Percentiles rank a stretch among this genome's conserved stretches.
Evolutionary conservation across 2,329 filamentous ascomycete genomes (phyloP).

Genomic region (Claviceps capensis): DNA sequence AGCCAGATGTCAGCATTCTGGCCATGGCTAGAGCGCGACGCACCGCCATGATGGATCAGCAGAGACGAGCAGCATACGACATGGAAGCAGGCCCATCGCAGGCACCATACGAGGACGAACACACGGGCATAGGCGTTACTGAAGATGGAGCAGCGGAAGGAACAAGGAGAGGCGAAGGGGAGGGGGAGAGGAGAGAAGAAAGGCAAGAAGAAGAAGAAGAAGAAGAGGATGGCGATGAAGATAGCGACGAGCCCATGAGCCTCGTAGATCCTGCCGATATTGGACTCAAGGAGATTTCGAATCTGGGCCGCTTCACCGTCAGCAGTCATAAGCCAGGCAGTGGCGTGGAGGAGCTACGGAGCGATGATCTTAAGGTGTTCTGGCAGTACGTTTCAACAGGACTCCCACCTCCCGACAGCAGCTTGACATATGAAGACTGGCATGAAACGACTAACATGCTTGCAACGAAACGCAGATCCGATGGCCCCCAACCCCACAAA

Average conservation of each 20-base stretch:
- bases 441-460: not conserved
- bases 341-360: slow-evolving; percentile 61
- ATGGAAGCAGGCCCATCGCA: slow-evolving; percentile 14
- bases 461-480: slow-evolving; percentile 40
- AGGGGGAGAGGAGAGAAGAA: slow-evolving; percentile 18
- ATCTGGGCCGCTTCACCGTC: slow-evolving; percentile 70
- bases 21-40: slow-evolving; percentile 18
- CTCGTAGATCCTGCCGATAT: slow-evolving; percentile 40
- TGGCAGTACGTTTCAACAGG: slow-evolving; percentile 52
- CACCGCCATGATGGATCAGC: slow-evolving; percentile 13
- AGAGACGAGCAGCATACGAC: slow-evolving; percentile 13
- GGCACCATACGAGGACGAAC: slow-evolving; percentile 19
- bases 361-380: slow-evolving; percentile 57
- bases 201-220: slow-evolving; percentile 17
- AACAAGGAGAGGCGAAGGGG: slow-evolving; percentile 14
- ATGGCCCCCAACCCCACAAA: slow-evolving; percentile 71
- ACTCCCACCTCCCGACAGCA: not conserved
- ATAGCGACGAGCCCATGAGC: slow-evolving; percentile 22
- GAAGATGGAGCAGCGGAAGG: slow-evolving; percentile 19
- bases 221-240: slow-evolving; percentile 22
- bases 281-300: slow-evolving; percentile 69
- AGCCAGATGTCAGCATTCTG: slow-evolving; percentile 24
- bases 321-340: slow-evolving; percentile 71
- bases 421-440: not conserved
- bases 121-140: slow-evolving; percentile 14